A percentile compares a stretch with the other conserved stretches of the same genome.
phyloP scores from a whole-genome alignment of 805 yeast species.

The Candida easanensis region DNA sequence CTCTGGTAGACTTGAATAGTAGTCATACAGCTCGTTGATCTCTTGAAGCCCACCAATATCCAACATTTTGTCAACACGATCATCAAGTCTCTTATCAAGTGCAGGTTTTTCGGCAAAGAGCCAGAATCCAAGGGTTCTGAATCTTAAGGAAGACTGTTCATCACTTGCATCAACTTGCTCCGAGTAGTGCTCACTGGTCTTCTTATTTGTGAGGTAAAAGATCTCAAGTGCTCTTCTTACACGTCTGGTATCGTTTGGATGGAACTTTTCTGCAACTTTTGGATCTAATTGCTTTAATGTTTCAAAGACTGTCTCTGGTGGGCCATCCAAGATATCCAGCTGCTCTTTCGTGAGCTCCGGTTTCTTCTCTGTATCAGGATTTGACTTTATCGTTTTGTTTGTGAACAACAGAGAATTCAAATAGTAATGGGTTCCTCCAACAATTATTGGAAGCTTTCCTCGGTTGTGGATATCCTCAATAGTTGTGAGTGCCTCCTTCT shows the following conservation, averaged over 20 bases:
- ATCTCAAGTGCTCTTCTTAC: constrained; percentile 81
- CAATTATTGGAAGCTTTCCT: constrained; percentile 79
- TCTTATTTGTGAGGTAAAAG: constrained; percentile 59
- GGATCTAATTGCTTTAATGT: constrained; percentile 62
- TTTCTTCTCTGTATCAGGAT: constrained; percentile 7
- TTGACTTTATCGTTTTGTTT: constrained; percentile 56
- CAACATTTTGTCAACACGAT: constrained; percentile 83
- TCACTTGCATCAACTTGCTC: constrained; percentile 48
- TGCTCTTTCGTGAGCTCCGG: constrained; percentile 32
- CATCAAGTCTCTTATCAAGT: constrained; percentile 64
- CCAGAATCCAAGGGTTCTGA: constrained; percentile 76
- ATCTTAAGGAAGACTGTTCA: constrained; percentile 49
- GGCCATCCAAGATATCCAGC: constrained; percentile 49
- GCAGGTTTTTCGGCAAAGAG: constrained; percentile 61
- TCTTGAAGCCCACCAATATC: constrained; percentile 66
- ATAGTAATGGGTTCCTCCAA: constrained; percentile 97
- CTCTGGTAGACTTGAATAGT: constrained; percentile 34
- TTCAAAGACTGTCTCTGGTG: constrained; percentile 47
- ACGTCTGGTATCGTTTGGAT: constrained; percentile 85
- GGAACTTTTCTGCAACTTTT: constrained; percentile 71
- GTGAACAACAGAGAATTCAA: constrained; percentile 72
- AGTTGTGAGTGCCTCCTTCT: constrained; percentile 59
- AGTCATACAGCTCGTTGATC: constrained; percentile 53
- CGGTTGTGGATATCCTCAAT: constrained; percentile 63
- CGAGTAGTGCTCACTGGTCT: constrained; percentile 68